Conservation (phyloP, 192 early-diverging fungal species). For the Piromyces sp. region DNA sequence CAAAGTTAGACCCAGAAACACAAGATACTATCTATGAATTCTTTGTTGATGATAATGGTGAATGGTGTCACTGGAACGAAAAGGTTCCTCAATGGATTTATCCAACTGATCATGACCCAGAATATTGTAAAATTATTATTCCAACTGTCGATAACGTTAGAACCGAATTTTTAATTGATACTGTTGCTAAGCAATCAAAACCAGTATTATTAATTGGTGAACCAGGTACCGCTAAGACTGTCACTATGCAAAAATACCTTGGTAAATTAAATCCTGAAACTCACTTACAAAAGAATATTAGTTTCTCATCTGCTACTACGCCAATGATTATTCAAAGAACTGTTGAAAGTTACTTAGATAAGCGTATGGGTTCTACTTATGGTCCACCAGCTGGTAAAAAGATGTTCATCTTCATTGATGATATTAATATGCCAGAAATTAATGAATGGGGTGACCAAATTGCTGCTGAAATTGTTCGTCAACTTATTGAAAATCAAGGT, state of each 20-base stretch:
- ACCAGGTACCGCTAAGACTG: conserved; percentile 45
- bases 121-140: conserved; percentile 45
- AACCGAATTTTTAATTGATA: conserved; percentile 41
- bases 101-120: conserved; percentile 33
- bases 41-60: conserved; percentile 35
- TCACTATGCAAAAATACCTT: conserved; percentile 35
- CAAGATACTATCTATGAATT: conserved; percentile 42
- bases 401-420: conserved; percentile 46
- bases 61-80: conserved; percentile 45
- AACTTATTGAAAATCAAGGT: conserved; percentile 46
- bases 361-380: conserved; percentile 46
- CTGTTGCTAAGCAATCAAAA: conserved; percentile 29
- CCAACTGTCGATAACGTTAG: conserved; percentile 46
- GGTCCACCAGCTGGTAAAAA: conserved; percentile 48
- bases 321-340: conserved; percentile 37
- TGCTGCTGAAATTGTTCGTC: conserved; percentile 37
- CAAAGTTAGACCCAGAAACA: conserved; percentile 24
- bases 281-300: conserved; percentile 34
- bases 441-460: conserved; percentile 54
- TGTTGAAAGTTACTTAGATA: conserved; percentile 45
- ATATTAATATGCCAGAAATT: conserved; percentile 51
- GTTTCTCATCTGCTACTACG: conserved; percentile 41
- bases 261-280: conserved; percentile 42
- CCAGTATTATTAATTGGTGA: conserved; percentile 43
- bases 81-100: conserved; percentile 30